phyloP scores from a whole-genome alignment of 2,329 filamentous ascomycete species.

The Microcyclospora pomicola region DNA sequence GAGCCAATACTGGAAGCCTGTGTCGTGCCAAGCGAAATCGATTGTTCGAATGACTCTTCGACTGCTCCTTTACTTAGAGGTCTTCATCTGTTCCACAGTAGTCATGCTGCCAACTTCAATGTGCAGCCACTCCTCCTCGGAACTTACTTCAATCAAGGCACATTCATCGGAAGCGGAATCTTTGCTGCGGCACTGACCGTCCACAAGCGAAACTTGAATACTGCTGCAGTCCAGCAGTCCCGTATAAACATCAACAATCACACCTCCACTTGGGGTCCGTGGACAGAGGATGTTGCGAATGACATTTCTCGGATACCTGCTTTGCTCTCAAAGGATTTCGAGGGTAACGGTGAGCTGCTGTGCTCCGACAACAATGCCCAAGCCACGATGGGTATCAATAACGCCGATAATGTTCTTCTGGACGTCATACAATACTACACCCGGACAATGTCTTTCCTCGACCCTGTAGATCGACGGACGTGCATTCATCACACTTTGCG shows the following conservation, averaged over 20 bases:
- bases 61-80: slow-evolving; percentile 22
- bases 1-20: slow-evolving; percentile 16
- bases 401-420: slow-evolving; percentile 20
- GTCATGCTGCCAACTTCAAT: slow-evolving; percentile 41
- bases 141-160: slow-evolving; percentile 42
- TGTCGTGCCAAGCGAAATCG: slow-evolving; percentile 1
- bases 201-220: slow-evolving; percentile 30
- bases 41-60: background rate
- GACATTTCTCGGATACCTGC: slow-evolving; percentile 28
- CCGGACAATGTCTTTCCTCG: slow-evolving; percentile 37
- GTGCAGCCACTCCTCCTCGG: slow-evolving; percentile 35
- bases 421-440: slow-evolving; percentile 38
- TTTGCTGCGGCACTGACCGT: slow-evolving; percentile 34
- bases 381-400: background rate
- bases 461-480: slow-evolving; percentile 38
- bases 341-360: background rate
- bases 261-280: slow-evolving; percentile 34
- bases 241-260: slow-evolving; percentile 24
- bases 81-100: slow-evolving; percentile 34
- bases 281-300: slow-evolving; percentile 42
- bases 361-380: slow-evolving; percentile 10
- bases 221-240: slow-evolving; percentile 14
- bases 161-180: slow-evolving; percentile 45
- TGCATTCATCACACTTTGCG: slow-evolving; percentile 32
- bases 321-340: slow-evolving; percentile 16